Evolutionary conservation across 306 rosid genomes (phyloP), one percentile per base, ranked within the genome.

Genomic region (Medicago ruthenica): DNA sequence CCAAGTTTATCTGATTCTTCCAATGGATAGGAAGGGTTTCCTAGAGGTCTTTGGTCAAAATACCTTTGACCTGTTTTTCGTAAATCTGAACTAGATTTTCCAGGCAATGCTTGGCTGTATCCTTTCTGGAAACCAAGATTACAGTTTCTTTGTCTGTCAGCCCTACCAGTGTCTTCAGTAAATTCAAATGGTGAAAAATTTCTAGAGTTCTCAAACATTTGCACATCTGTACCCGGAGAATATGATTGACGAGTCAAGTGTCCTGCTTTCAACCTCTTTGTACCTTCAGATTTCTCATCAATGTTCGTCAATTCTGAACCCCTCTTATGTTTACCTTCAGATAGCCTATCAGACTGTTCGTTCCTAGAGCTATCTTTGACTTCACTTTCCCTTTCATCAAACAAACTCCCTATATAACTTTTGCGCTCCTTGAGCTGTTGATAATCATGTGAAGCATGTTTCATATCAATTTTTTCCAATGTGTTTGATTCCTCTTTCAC

Each of bases 251-350:
- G 83, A 40, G 48, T 12, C 48, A 58, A 75, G 54, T 75, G 81
- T 44, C 82, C 96, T 55, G 82, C 37, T 85, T 88, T 95, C 45
- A 79, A 80, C 83, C 86, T 89, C 85, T 92, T 95, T 36, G 84
- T 44, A 42, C 80, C 68, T 77, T 86, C 90, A 53, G 80, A 76
- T 53, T 81, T 90, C 68, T 87, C 95, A 41, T 86, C 87, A 18
- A 77, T 44, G 66, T 73, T 83, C 83, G 83, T 91, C 77, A 64
- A 64, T 71, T 87, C 91, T 77, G 85, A 82, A 79, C 71, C 84
- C 78, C 85, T 87, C 88, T 87, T 95, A 70, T 73, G 79, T 81
- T 86, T 95, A 61, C 88, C 92, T 83, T 76, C 87, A 64, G 86
- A 84, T 58, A 68, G 71, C 83, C 85, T 88, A 79, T 86, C 96